Base-by-base conservation (phyloP, 1,284 basidiomycete genomes). In the Papiliotrema flavescens region DNA sequence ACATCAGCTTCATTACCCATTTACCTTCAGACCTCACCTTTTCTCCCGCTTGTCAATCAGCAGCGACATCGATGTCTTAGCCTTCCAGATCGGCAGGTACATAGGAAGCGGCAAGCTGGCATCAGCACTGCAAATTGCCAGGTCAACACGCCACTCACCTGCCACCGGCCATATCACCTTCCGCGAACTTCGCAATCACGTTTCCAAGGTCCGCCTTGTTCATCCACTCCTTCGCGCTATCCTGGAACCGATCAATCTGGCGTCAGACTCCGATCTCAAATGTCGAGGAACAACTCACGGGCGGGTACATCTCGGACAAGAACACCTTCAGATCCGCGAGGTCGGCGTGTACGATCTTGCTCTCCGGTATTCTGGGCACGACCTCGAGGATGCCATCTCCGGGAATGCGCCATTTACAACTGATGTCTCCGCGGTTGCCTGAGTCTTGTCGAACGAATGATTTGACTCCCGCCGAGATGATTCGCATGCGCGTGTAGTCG, bases 31-130 rank as follows among this genome's bases (percentile, higher is more conserved):
- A 14, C 69, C 77, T 23, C 55, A 90, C 90, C 86, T 89, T 78
- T 96, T 96, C 35, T 91, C 89, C 66, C 88, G 88, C 76, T 96
- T 97, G 76, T 96, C 91, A 56, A 95, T 85, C 88, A 97, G 92
- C 54, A 96, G 80, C 3, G 87, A 85, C 54, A 94, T 75, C 1
- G 89, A 92, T 17, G 85, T 83, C 59, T 85, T 87, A 1, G 90
- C 91, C 76, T 89, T 91, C 94, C 93, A 97, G 49, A 96, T 82
- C 0, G 94, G 92, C 19, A 96, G 77, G 22, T 87, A 76, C 26
- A 96, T 79, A 45, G 90, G 85, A 64, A 89, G 84, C 15, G 82
- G 79, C 40, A 92, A 79, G 15, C 88, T 90, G 58, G 17, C 6
- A 14, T 26, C 45, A 49, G 19, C 40, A 15, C 32, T 17, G 48